phyloP scores from a whole-genome alignment of 2,329 filamentous ascomycete genomes.

The Eurotiales sp. region DNA sequence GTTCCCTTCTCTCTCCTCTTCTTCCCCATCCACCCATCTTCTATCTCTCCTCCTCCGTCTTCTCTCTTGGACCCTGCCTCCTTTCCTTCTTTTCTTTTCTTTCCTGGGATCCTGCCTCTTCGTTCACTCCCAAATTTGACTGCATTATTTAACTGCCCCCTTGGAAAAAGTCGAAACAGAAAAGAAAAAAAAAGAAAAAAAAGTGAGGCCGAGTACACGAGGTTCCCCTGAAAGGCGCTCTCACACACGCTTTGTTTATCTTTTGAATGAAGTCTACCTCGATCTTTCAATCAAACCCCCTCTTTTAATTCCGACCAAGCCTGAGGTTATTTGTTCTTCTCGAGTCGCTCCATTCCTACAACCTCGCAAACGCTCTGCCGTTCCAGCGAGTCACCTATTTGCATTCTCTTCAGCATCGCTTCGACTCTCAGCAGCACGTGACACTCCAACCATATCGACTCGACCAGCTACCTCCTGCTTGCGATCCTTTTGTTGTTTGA shows the following conservation, averaged over 20 bases:
- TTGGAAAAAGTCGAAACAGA: conserved; percentile 19
- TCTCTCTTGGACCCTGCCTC: conserved; percentile 23
- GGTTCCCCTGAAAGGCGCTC: conserved; percentile 15
- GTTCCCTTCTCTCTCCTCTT: conserved; percentile 18
- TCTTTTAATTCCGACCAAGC: conserved; percentile 9
- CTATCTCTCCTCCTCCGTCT: conserved; percentile 16
- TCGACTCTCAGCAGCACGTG: conserved; percentile 4
- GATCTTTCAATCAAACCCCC: conserved; percentile 3
- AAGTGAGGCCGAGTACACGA: conserved; percentile 7
- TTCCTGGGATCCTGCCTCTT: conserved; percentile 24
- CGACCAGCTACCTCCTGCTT: not conserved
- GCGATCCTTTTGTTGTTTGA: not conserved
- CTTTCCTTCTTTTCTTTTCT: conserved; percentile 26
- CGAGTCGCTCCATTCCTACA: not conserved
- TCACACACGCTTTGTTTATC: conserved; percentile 13
- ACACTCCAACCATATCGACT: conserved; percentile 2
- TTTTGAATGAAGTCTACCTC: not conserved
- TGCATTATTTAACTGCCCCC: conserved; percentile 12
- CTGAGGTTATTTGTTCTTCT: not conserved
- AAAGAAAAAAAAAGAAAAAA: conserved; percentile 15
- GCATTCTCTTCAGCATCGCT: not conserved
- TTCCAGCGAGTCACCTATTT: conserved; percentile 4
- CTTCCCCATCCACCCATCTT: conserved; percentile 17
- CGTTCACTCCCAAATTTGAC: conserved; percentile 24
- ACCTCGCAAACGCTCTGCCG: not conserved